These are phyloP conservation scores for Schoenoplectus triqueter DNA, from an alignment of 202 grass and related monocot genomes.

Conservation along the genomic window DNA sequence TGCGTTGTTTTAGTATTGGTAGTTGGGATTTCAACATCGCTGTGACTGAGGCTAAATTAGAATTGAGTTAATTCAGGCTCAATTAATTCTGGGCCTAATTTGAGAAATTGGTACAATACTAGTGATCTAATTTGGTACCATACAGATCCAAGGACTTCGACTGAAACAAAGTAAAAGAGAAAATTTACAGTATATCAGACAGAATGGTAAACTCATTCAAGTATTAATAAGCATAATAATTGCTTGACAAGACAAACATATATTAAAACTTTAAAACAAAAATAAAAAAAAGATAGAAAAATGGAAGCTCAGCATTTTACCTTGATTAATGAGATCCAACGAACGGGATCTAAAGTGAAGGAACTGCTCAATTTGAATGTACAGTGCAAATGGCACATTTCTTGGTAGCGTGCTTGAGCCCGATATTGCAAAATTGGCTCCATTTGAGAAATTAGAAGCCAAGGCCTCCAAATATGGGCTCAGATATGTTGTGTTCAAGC, in stretches of 20 bases:
- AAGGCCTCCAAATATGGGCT: constrained; percentile 87
- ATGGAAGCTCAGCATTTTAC: constrained; percentile 31
- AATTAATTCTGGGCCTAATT: not conserved
- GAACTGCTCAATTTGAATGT: constrained; percentile 80
- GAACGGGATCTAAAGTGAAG: constrained; percentile 70
- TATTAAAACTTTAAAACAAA: not conserved
- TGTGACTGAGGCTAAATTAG: not conserved
- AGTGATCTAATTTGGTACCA: not conserved
- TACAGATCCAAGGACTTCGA: not conserved
- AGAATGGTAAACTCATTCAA: not conserved
- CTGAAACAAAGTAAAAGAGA: not conserved
- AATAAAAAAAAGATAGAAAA: not conserved
- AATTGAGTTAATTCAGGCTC: not conserved
- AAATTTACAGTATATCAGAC: not conserved
- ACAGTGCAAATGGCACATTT: constrained; percentile 57
- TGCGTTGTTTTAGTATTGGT: not conserved
- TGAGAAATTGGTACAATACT: not conserved
- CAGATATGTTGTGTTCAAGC: constrained; percentile 63
- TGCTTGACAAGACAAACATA: not conserved
- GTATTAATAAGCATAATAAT: not conserved
- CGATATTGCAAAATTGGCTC: constrained; percentile 74
- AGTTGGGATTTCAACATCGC: not conserved
- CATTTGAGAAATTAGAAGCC: constrained; percentile 69
- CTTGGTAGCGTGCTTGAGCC: constrained; percentile 67
- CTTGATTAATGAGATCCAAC: constrained; percentile 55